A percentile compares a stretch with the other conserved stretches of the same genome.
These are phyloP conservation scores for Rheum nobile DNA, from an alignment of 148 eudicot genomes.

Conservation along the genomic window DNA sequence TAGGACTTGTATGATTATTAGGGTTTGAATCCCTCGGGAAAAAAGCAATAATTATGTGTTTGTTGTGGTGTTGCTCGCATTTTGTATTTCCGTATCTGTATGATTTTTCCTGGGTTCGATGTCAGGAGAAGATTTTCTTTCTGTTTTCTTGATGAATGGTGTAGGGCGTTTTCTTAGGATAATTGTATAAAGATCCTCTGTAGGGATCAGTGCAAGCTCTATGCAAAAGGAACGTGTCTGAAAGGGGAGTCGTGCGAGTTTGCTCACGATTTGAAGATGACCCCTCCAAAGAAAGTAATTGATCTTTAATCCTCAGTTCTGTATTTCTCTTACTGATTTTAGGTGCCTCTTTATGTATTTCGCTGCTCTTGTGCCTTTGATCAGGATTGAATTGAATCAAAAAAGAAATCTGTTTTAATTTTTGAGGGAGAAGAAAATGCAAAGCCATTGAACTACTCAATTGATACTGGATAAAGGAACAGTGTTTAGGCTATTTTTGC, in stretches of 20 bases:
- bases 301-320: not conserved
- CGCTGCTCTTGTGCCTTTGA: not conserved
- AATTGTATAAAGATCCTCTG: slow-evolving; percentile 1
- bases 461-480: not conserved
- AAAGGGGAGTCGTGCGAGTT: slow-evolving; percentile 94
- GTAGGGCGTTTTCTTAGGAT: not conserved
- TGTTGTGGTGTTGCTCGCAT: not conserved
- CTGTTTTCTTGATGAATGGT: not conserved
- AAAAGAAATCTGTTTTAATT: not conserved
- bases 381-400: not conserved
- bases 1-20: not conserved
- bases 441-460: not conserved
- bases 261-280: slow-evolving; percentile 81
- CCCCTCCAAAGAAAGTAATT: slow-evolving; percentile 68
- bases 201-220: slow-evolving; percentile 88
- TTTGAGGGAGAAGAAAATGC: slow-evolving; percentile 27
- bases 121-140: not conserved
- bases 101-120: not conserved
- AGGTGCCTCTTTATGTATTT: not conserved
- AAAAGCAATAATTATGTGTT: not conserved
- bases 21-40: not conserved
- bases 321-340: not conserved
- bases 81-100: not conserved
- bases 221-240: slow-evolving; percentile 76
- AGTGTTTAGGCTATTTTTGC: not conserved